Evolutionary conservation across 139 green algal species (phyloP), one percentile per base, ranked within the genome.

Genomic region (Spirogloea muscicola): DNA sequence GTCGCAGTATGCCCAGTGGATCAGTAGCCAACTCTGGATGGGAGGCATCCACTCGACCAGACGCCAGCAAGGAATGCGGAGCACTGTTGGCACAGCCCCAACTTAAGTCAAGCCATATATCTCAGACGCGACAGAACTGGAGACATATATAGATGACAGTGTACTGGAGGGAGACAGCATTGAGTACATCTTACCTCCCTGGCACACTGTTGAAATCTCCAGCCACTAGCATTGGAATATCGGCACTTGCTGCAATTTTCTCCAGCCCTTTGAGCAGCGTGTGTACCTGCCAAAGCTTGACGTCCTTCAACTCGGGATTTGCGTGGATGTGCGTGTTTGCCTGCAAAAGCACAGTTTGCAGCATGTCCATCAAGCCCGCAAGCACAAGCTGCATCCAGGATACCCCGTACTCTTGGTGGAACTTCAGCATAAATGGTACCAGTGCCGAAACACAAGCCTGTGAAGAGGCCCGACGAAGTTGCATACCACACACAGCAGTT

Each of bases 231-330:
- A 88, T 86, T 46, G 84, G 84, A 49, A 88, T 88, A 68, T 88
- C 73, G 1, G 80, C 81, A 34, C 69, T 91, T 42, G 91, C 89
- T 3, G 94, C 94, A 58, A 98, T 98, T 86, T 98, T 98, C 82
- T 98, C 94, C 81, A 98, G 86, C 0, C 94, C 94, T 82, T 98
- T 98, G 36, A 98, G 88, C 86, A 98, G 87, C 42, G 94, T 98
- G 88, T 98, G 92, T 81, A 98, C 93, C 87, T 98, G 94, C 94
- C 94, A 98, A 46, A 98, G 88, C 89, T 98, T 98, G 48, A 98
- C 91, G 52, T 98, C 94, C 43, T 91, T 94, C 3, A 96, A 85
- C 86, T 98, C 93, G 0, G 91, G 90, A 84, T 98, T 97, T 67
- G 93, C 90, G 76, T 98, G 94, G 81, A 98, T 98, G 88, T 98